Evolutionary conservation across 1,284 basidiomycete species (phyloP).

Genomic region (Papiliotrema laurentii): DNA sequence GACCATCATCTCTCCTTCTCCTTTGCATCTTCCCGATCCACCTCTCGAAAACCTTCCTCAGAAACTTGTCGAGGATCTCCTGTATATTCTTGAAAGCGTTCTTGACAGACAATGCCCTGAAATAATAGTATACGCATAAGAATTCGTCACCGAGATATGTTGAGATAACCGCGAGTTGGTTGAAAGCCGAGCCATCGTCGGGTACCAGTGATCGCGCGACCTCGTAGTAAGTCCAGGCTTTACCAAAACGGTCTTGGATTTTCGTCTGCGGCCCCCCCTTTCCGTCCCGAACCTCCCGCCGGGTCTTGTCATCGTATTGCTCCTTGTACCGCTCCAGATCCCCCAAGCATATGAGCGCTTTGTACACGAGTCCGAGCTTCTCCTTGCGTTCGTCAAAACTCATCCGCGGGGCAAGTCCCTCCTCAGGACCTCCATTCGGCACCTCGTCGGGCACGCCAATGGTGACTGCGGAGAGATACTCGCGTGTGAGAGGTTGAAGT

Average conservation of each 20-base stretch:
- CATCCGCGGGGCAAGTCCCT: conserved; percentile 26
- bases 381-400: conserved; percentile 56
- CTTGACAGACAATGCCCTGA: conserved; percentile 81
- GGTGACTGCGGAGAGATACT: conserved; percentile 56
- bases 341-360: conserved; percentile 84
- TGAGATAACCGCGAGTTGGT: conserved; percentile 90
- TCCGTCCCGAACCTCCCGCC: conserved; percentile 22
- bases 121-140: conserved; percentile 76
- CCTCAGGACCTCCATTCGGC: conserved; percentile 27
- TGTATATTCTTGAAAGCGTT: conserved; percentile 82
- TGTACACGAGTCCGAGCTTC: conserved; percentile 70
- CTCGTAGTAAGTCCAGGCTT: conserved; percentile 74
- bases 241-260: conserved; percentile 54
- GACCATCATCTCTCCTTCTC: background rate
- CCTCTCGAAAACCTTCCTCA: conserved; percentile 61
- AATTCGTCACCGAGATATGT: conserved; percentile 81
- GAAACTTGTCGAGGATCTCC: conserved; percentile 72
- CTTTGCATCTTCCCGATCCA: background rate
- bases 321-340: conserved; percentile 92
- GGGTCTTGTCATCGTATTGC: conserved; percentile 55
- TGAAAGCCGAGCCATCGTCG: conserved; percentile 72
- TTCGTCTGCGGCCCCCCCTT: conserved; percentile 7
- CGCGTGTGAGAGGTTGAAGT: conserved; percentile 13
- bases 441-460: conserved; percentile 50
- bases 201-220: conserved; percentile 77